Base-by-base conservation (phyloP, 495 filamentous ascomycete species). In the Penicillium argentinense region DNA sequence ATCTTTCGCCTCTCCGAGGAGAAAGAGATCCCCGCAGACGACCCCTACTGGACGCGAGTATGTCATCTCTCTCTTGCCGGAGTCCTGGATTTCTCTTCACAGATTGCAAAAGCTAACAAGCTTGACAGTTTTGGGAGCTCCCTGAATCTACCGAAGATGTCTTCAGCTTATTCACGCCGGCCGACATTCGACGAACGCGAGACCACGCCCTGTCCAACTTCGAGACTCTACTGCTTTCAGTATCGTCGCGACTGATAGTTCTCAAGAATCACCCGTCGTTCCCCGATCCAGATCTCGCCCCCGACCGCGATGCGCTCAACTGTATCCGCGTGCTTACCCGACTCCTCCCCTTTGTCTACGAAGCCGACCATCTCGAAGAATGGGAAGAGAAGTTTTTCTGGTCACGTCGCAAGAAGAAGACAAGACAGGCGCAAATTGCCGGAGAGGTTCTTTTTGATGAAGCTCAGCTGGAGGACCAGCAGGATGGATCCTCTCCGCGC, bases 301-400 rank as follows among this genome's bases (percentile, higher is more conserved):
- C 91, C 33, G 89, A 95, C 54, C 78, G 82, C 49, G 85, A 97
- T 68, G 90, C 85, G 16, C 76, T 97, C 47, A 99, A 99, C 69
- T 97, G 93, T 66, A 84, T 97, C 60, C 82, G 93, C 11, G 81
- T 97, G 25, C 73, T 97, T 40, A 97, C 93, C n/a, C 79, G 92
- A 4, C 68, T 98, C 21, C 78, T 98, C 27, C 95, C 93, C 9
- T 98, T 87, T 57, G 68, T 98, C 30, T 97, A 96, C 64, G 93
- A 99, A 68, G 84, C 83, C 14, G 93, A 97, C 19, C 80, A 88
- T 32, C 64, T 99, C 29, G 84, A 90, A 46, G 69, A 68, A 40
- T 99, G 93, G 93, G 89, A 97, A 60, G 83, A 95, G 41, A 81
- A 81, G 38, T 92, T 97, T 75, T 96, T 99, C 56, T 99, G 93